These are phyloP conservation scores for Aspergillus hancockii DNA, from an alignment of 495 filamentous ascomycete genomes.

Conservation along the genomic window DNA sequence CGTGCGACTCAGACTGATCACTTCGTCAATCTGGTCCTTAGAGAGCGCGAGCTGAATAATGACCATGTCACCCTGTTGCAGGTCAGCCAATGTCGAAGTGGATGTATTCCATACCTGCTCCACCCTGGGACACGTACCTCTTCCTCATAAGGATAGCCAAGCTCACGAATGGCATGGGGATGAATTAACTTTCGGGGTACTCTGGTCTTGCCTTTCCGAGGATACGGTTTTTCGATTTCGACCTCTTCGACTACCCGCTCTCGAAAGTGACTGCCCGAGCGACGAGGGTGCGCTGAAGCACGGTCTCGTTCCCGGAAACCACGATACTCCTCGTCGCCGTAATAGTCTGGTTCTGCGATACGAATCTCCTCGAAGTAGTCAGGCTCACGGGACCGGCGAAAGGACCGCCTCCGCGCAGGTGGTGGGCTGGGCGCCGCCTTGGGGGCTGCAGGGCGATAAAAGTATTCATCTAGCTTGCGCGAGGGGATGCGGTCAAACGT, in stretches of 20 bases:
- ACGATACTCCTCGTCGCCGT: constrained; percentile 68
- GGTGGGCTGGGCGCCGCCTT: constrained; percentile 38
- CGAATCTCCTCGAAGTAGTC: constrained; percentile 66
- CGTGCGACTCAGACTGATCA: constrained; percentile 78
- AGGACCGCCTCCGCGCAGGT: constrained; percentile 36
- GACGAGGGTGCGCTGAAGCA: constrained; percentile 38
- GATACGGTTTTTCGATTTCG: constrained; percentile 56
- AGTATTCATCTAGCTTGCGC: constrained; percentile 55
- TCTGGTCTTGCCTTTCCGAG: constrained; percentile 83
- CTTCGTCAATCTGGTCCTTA: constrained; percentile 85
- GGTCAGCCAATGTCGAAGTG: constrained; percentile 4
- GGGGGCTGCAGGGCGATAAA: constrained; percentile 41
- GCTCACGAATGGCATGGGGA: constrained; percentile 73
- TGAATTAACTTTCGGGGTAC: constrained; percentile 77
- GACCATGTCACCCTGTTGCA: constrained; percentile 66
- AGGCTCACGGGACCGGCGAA: constrained; percentile 47
- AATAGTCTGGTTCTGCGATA: constrained; percentile 65
- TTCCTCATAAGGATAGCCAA: constrained; percentile 84
- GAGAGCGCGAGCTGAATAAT: constrained; percentile 79
- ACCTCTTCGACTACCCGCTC: constrained; percentile 39
- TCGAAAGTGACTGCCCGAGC: constrained; percentile 44
- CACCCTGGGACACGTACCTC: constrained; percentile 55
- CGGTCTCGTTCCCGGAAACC: constrained; percentile 56
- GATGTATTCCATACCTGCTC: neutral
- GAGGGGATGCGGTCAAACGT: constrained; percentile 69